Base-by-base conservation (phyloP, 805 yeast species). In the Lipomyces spencermartinsiae region DNA sequence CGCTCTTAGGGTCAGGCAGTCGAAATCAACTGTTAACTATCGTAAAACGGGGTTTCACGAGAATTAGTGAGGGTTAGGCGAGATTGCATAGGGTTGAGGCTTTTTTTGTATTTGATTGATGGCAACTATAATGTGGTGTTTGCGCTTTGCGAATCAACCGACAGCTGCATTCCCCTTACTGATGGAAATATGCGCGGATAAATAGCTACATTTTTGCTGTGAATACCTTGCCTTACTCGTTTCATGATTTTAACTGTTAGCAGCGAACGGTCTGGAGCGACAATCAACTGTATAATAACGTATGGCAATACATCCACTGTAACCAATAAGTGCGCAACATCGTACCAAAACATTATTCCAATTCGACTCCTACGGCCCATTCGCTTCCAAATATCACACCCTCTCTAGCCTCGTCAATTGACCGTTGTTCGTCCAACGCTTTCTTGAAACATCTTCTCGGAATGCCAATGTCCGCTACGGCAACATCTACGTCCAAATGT, bases 381-480 rank as follows among this genome's bases (percentile, higher is more conserved):
- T 72, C 74, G 64, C 74, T 66, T 12, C 73, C 74, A 61, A 71
- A 72, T 34, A 60, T 65, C 43, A 72, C 56, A 9, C 69, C 67
- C 14, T 61, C 69, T 33, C 49, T 53, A 25, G 65, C 61, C 63
- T 61, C 72, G 34, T 51, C 71, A 51, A 62, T 57, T 19, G 61
- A 63, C 56, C 59, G 54, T 16, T 22, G 56, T 46, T 58, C 66
- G 16, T 58, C 43, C 37, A 65, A 33, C 29, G 35, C 33, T 54
- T 68, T 68, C 31, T 56, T 22, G 61, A 69, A 66, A n/a, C 71
- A 70, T 35, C 68, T 61, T 29, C 66, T 53, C 53, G 74, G 74
- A n/a, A 72, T 59, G 9, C 74, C 74, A 19, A 72, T 72, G 39
- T 72, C 74, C 4, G 68, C 73, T 8, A 72, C 72, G n/a, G 59